Evolutionary conservation across 2,329 filamentous ascomycete species (phyloP).

Genomic region (Pseudogymnoascus pannorum): DNA sequence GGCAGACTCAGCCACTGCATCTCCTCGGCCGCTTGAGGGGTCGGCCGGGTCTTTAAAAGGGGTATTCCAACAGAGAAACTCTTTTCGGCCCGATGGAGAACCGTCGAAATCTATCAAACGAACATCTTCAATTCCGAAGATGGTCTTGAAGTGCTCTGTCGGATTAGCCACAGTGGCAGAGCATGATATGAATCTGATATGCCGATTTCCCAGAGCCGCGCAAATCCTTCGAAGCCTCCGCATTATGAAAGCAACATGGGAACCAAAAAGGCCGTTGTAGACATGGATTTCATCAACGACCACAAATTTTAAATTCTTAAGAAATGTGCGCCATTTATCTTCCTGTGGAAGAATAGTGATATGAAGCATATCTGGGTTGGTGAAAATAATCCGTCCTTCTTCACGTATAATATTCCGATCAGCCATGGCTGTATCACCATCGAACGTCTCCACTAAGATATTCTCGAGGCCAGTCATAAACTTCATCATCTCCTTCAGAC

Average conservation of each 20-base stretch:
- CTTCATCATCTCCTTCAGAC: constrained; percentile 73
- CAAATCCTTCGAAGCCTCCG: constrained; percentile 79
- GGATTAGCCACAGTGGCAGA: constrained; percentile 96
- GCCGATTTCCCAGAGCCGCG: constrained; percentile 77
- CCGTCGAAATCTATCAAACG: constrained; percentile 83
- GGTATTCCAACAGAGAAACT: constrained; percentile 97
- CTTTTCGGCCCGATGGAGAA: constrained; percentile 84
- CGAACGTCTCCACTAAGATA: constrained; percentile 82
- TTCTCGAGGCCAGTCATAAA: constrained; percentile 74
- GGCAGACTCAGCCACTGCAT: constrained; percentile 77
- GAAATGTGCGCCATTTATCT: constrained; percentile 75
- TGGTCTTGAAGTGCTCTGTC: constrained; percentile 79
- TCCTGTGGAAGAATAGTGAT: constrained; percentile 90
- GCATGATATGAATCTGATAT: constrained; percentile 87
- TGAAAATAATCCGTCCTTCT: constrained; percentile 88
- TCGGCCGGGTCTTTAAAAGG: constrained; percentile 86
- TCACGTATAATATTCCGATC: constrained; percentile 76
- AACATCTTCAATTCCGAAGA: constrained; percentile 84
- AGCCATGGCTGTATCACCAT: constrained; percentile 83
- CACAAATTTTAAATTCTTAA: constrained; percentile 85
- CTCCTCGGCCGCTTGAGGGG: constrained; percentile 76
- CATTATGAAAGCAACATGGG: constrained; percentile 94
- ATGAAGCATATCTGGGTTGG: constrained; percentile 97
- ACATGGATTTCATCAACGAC: constrained; percentile 91
- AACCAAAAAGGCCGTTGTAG: constrained; percentile 91